Base-by-base conservation (phyloP, 177 flowering plant species). In the Vitis hybrid region DNA sequence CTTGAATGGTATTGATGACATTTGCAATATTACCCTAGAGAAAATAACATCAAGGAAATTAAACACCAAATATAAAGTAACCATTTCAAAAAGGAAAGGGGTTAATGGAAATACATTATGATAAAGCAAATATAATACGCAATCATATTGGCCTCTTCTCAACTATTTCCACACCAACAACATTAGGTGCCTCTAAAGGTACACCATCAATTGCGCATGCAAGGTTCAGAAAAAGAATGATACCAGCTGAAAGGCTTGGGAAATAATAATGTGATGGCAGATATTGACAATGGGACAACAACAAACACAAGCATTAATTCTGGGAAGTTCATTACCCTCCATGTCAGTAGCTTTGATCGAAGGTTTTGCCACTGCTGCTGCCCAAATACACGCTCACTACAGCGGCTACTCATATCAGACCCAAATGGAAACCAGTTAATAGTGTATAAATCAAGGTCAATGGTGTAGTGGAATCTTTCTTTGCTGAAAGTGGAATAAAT, bases 351-450 rank as follows among this genome's bases (percentile, higher is more conserved):
- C 79, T 88, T 93, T 62, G 87, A 68, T 69, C 87, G 74, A 72
- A 93, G 93, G 52, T 77, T 10, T 74, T 78, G 69, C 99, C 99
- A 95, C 68, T 95, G 97, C 16, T 77, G 79, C 60, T 75, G 74
- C 64, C 97, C 98, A 83, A 93, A 94, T 14, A 86, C 77, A 8
- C 97, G 95, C 78, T 92, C 93, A n/a, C 84, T 78, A 62, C 86
- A 85, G 40, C 88, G 89, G 65, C 99, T 96, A 84, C 81, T 83
- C 52, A 76, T 62, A 40, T 40, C 46, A 40, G 46, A 40, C 46
- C 46, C 56, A 70, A 71, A 57, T 60, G 58, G 46, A 54, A 19
- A 59, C 11, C 12, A 67, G 13, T 50, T n/a, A 40, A 40, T 40
- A 40, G 46, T 40, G 46, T 40, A 40, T 40, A 50, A 72, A 27